These are phyloP conservation scores for Globisporangium canariense DNA, from an alignment of 352 stramenopile species.

Conservation along the genomic window DNA sequence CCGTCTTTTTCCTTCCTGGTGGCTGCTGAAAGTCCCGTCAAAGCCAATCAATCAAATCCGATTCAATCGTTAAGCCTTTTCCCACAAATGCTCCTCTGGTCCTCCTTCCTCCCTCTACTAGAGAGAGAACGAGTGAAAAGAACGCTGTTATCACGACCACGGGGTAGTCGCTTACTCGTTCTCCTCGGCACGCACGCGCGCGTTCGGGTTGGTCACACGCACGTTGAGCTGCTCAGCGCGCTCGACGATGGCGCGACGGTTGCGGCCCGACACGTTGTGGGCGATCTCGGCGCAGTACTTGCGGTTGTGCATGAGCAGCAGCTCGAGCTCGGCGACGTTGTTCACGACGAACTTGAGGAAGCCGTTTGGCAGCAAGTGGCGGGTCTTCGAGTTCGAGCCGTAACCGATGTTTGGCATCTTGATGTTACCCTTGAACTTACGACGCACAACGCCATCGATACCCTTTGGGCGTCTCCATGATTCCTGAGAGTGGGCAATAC, in stretches of 20 bases:
- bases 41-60: slow-evolving; percentile 7
- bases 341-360: slow-evolving; percentile 99
- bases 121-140: slow-evolving; percentile 10
- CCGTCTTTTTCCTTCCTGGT: background rate
- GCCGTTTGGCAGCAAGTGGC: slow-evolving; percentile 97
- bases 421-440: slow-evolving; percentile 98
- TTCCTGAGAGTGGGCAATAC: slow-evolving; percentile 34
- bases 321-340: slow-evolving; percentile 98
- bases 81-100: slow-evolving; percentile 19
- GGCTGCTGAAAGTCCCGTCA: slow-evolving; percentile 20
- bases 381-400: slow-evolving; percentile 98
- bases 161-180: slow-evolving; percentile 71
- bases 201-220: slow-evolving; percentile 97
- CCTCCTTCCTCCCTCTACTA: background rate
- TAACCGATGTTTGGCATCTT: slow-evolving; percentile 99
- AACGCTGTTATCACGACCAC: slow-evolving; percentile 6
- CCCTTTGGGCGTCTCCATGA: slow-evolving; percentile 98
- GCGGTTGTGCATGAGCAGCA: slow-evolving; percentile 92
- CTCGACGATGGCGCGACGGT: slow-evolving; percentile 97
- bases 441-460: slow-evolving; percentile 99
- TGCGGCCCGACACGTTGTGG: slow-evolving; percentile 96
- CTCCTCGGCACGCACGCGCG: slow-evolving; percentile 96
- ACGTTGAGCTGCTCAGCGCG: slow-evolving; percentile 98
- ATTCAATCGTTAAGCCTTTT: slow-evolving; percentile 11
- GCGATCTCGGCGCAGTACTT: slow-evolving; percentile 99